Evolutionary conservation across 2,329 filamentous ascomycete genomes (phyloP).

Genomic region (Trichoderma atroviride): DNA sequence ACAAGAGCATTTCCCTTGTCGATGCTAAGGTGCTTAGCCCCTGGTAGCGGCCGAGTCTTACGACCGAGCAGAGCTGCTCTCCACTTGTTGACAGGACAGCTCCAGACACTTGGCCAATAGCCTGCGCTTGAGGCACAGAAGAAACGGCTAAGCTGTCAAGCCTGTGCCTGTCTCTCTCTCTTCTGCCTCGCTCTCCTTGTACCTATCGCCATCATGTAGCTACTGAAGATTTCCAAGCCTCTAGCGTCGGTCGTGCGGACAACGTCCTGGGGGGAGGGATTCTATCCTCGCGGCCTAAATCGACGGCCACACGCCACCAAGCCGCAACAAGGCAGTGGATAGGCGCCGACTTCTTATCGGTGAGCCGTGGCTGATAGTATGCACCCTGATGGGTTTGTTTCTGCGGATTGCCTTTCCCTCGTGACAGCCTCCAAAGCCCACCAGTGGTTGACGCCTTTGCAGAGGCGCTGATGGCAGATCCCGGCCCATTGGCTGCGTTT

Average conservation of each 20-base stretch:
- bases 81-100: constrained; percentile 3
- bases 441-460: background rate
- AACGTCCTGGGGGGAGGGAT: background rate
- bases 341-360: constrained; percentile 2
- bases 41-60: constrained; percentile 23
- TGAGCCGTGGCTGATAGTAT: constrained; percentile 3
- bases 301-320: background rate
- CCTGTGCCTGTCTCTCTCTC: background rate
- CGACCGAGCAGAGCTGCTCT: constrained; percentile 11
- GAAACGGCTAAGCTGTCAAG: background rate
- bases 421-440: constrained; percentile 13
- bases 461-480: constrained; percentile 1
- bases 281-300: background rate
- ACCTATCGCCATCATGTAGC: background rate
- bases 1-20: constrained; percentile 2
- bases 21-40: constrained; percentile 1
- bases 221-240: background rate
- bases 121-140: background rate
- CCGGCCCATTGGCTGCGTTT: constrained; percentile 16
- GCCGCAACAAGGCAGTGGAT: background rate
- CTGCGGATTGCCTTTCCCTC: constrained; percentile 4
- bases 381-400: constrained; percentile 20
- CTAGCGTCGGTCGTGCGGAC: background rate
- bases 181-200: background rate
- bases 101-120: background rate